Conservation (phyloP, 140 eudicot species). For the Eryngium alpinum region DNA sequence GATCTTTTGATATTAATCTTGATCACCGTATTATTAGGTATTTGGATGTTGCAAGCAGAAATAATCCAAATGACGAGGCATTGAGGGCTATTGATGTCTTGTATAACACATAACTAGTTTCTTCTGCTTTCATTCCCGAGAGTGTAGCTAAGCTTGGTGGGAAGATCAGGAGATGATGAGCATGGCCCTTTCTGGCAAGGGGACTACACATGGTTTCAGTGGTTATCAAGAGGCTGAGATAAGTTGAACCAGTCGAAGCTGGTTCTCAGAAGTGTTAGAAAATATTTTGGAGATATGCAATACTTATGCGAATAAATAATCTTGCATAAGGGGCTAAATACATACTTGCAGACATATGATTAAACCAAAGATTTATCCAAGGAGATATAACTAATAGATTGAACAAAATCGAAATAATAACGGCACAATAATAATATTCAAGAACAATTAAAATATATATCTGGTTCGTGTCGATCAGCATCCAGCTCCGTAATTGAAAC, state of each 20-base stretch:
- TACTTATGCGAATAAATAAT: too few relatives aligned
- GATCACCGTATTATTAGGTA: slow-evolving; percentile 75
- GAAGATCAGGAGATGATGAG: slow-evolving; percentile 91
- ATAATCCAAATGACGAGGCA: slow-evolving; percentile 72
- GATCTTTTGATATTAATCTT: slow-evolving; percentile 83
- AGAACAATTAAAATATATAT: too few relatives aligned
- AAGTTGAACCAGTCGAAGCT: slow-evolving; percentile 44
- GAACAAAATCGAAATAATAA: too few relatives aligned
- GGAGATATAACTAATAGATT: too few relatives aligned
- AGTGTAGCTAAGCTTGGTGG: slow-evolving; percentile 86
- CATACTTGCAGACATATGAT: too few relatives aligned
- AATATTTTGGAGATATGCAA: too few relatives aligned
- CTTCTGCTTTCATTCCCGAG: slow-evolving; percentile 94
- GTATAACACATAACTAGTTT: slow-evolving; percentile 79
- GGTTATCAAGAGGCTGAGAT: slow-evolving; percentile 17
- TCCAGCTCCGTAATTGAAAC: too few relatives aligned
- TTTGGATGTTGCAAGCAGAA: slow-evolving; percentile 69
- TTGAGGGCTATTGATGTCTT: slow-evolving; percentile 89
- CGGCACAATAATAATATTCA: too few relatives aligned
- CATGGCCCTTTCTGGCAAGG: slow-evolving; percentile 24
- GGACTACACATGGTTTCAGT: slow-evolving; percentile 27
- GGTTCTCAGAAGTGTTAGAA: slow-evolving; percentile 65
- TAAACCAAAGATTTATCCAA: too few relatives aligned
- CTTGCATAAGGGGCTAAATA: too few relatives aligned
- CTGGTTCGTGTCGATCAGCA: too few relatives aligned